A percentile compares a stretch with the other conserved stretches of the same genome.
phyloP scores from a whole-genome alignment of 2,329 filamentous ascomycete species.

The Trichophyton benhamiae region DNA sequence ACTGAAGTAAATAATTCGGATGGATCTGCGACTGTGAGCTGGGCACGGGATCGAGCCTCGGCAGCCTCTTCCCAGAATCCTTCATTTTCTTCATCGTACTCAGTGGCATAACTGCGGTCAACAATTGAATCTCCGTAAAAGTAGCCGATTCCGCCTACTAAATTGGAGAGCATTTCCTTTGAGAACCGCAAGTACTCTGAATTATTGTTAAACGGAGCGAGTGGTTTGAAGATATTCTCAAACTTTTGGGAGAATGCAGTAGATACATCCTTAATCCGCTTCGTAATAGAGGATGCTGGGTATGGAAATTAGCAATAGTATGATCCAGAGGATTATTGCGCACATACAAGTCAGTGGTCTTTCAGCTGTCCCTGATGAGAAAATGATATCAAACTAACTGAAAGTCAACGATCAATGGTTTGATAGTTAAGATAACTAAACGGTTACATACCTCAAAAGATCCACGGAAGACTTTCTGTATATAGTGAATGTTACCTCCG shows the following conservation, averaged over 20 bases:
- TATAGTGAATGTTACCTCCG: constrained; percentile 66
- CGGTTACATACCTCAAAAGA: constrained; percentile 50
- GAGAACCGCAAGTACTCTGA: constrained; percentile 67
- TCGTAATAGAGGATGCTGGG: constrained; percentile 50
- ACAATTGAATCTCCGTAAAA: constrained; percentile 83
- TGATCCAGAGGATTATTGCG: background rate
- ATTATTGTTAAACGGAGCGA: constrained; percentile 60
- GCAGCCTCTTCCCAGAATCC: constrained; percentile 90
- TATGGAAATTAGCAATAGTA: background rate
- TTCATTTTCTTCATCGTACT: constrained; percentile 91
- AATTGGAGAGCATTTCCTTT: constrained; percentile 84
- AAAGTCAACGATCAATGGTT: constrained; percentile 3
- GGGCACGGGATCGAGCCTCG: constrained; percentile 57
- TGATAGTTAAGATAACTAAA: background rate
- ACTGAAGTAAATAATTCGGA: constrained; percentile 84
- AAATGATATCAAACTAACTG: constrained; percentile 70
- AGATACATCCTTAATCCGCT: constrained; percentile 54
- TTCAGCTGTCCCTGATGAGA: constrained; percentile 61
- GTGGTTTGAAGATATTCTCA: constrained; percentile 55
- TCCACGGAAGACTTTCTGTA: constrained; percentile 86
- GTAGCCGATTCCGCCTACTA: constrained; percentile 88
- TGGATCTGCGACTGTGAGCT: constrained; percentile 63
- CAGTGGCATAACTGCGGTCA: constrained; percentile 79
- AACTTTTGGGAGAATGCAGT: constrained; percentile 65
- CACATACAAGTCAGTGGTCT: constrained; percentile 40